Conservation (phyloP, 768 basidiomycete species). For the Hydnomerulius pinastri region DNA sequence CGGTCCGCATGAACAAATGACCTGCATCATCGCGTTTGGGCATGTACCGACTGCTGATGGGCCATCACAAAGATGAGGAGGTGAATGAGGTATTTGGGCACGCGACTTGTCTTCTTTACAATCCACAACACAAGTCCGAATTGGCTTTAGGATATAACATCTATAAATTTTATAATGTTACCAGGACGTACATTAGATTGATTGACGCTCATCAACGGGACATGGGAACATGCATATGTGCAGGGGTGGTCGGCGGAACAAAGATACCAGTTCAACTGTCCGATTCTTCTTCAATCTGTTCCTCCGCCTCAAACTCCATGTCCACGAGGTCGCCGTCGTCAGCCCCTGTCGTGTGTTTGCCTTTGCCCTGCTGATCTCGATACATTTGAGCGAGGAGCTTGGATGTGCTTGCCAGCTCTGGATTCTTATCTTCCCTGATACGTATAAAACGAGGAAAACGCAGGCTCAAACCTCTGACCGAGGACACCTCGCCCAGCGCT, state of each 20-base stretch:
- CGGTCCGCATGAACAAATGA: neutral
- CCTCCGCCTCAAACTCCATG: constrained; percentile 38
- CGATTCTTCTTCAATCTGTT: constrained; percentile 31
- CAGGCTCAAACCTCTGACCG: constrained; percentile 68
- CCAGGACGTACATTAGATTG: no score
- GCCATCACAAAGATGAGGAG: no score
- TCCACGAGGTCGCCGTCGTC: constrained; percentile 68
- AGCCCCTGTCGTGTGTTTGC: constrained; percentile 35
- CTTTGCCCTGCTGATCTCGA: constrained; percentile 54
- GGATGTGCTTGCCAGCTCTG: constrained; percentile 72
- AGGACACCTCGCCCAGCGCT: constrained; percentile 62
- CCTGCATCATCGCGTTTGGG: neutral
- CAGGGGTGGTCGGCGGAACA: neutral
- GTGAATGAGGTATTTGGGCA: no score
- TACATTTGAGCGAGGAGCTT: constrained; percentile 72
- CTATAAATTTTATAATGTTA: no score
- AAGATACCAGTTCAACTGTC: constrained; percentile 15
- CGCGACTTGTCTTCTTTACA: no score
- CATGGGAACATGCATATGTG: no score
- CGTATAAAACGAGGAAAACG: constrained; percentile 88
- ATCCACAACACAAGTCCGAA: neutral
- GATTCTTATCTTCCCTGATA: constrained; percentile 69
- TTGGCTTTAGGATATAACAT: no score
- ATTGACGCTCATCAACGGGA: no score
- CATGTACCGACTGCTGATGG: no score